A percentile compares a stretch with the other conserved stretches of the same genome.
Conservation (phyloP, 768 basidiomycete genomes). For the Phaffia tasmanica region DNA sequence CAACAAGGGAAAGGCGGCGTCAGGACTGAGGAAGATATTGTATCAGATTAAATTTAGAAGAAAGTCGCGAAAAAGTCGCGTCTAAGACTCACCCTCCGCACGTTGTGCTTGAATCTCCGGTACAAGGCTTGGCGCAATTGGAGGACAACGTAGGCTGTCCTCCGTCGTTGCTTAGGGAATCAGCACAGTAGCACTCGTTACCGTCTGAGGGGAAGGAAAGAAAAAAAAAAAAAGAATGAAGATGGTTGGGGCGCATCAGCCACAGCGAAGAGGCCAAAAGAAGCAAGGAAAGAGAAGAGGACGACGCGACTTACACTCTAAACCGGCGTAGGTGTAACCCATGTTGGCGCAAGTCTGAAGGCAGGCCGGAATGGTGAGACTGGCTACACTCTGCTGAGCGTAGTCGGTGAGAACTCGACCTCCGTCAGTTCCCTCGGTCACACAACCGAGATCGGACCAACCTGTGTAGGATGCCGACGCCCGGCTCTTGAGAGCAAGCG, state of each 20-base stretch:
- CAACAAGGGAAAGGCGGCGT: background rate
- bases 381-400: slow-evolving; percentile 8
- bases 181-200: background rate
- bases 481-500: background rate
- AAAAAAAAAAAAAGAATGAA: background rate
- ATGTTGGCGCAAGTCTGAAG: slow-evolving; percentile 19
- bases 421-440: slow-evolving; percentile 2
- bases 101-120: slow-evolving; percentile 14
- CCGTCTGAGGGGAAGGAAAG: background rate
- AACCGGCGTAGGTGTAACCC: slow-evolving; percentile 21
- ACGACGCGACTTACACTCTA: slow-evolving; percentile 12
- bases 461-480: slow-evolving; percentile 1
- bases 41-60: background rate
- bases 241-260: background rate
- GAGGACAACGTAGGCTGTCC: background rate
- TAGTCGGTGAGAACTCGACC: slow-evolving; percentile 10
- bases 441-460: slow-evolving; percentile 21
- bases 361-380: slow-evolving; percentile 14
- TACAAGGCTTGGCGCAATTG: slow-evolving; percentile 10
- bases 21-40: background rate
- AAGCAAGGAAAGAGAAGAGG: background rate
- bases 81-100: slow-evolving; percentile 21
- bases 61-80: no score
- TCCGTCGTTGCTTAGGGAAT: slow-evolving; percentile 17
- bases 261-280: background rate